These are phyloP conservation scores for Lepiota venenata DNA, from an alignment of 768 basidiomycete genomes.

Conservation along the genomic window DNA sequence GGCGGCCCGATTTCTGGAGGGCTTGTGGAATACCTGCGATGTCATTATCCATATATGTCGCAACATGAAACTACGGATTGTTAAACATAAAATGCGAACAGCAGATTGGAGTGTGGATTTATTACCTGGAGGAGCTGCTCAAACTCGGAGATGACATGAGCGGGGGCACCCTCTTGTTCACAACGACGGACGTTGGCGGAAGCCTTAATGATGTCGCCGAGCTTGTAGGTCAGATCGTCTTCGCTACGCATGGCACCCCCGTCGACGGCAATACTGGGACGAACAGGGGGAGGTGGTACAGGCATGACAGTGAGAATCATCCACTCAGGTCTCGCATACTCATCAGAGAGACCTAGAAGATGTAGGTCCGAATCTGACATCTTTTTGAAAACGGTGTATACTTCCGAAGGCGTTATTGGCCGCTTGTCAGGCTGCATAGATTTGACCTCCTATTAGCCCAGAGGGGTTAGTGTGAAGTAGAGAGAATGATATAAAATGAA, in stretches of 20 bases:
- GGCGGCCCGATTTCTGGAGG: constrained; percentile 93
- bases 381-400: constrained; percentile 95
- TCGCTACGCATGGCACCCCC: constrained; percentile 96
- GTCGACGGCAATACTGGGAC: constrained; percentile 96
- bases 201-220: constrained; percentile 95
- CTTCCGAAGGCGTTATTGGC: constrained; percentile 78
- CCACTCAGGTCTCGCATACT: constrained; percentile 98
- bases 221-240: constrained; percentile 97
- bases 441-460: constrained; percentile 62
- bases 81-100: neutral
- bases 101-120: constrained; percentile 4
- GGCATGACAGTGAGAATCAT: constrained; percentile 99
- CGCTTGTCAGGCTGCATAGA: constrained; percentile 80
- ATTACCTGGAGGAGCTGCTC: constrained; percentile 92
- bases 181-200: constrained; percentile 89
- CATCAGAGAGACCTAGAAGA: constrained; percentile 88
- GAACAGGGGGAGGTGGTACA: constrained; percentile 96
- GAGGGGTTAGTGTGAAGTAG: constrained; percentile 15
- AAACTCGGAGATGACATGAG: constrained; percentile 93
- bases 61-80: constrained; percentile 83
- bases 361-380: constrained; percentile 87
- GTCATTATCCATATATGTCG: constrained; percentile 99
- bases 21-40: constrained; percentile 98
- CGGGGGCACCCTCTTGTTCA: constrained; percentile 96
- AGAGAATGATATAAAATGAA: constrained; percentile 16